phyloP scores from a whole-genome alignment of 495 filamentous ascomycete genomes.

The Emericellopsis terricola region DNA sequence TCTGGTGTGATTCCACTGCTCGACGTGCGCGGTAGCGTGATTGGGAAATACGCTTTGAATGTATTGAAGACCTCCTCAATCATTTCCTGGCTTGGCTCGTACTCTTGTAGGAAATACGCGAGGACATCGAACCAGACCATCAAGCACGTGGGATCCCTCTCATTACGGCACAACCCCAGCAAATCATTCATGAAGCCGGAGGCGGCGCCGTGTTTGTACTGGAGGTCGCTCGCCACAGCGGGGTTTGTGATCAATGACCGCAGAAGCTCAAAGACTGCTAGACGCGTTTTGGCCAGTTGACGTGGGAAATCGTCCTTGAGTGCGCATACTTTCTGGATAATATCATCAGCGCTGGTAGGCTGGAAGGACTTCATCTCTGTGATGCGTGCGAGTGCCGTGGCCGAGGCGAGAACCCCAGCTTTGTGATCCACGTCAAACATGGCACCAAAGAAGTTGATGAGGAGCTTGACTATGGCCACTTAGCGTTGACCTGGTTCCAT shows the following conservation, averaged over 20 bases:
- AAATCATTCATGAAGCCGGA: conserved; percentile 20
- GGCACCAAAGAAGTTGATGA: conserved; percentile 28
- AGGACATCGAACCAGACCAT: conserved; percentile 29
- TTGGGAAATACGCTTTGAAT: conserved; percentile 34
- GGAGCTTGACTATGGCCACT: conserved; percentile 10
- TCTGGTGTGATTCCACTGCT: conserved; percentile 26
- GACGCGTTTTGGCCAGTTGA: conserved; percentile 23
- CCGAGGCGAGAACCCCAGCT: conserved; percentile 26
- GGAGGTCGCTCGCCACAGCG: conserved; percentile 18
- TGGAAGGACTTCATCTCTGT: conserved; percentile 26
- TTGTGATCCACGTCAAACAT: conserved; percentile 33
- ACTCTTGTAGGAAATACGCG: conserved; percentile 16
- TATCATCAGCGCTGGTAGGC: conserved; percentile 18
- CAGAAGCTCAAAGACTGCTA: conserved; percentile 29
- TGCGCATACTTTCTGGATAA: conserved; percentile 21
- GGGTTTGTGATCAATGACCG: conserved; percentile 16
- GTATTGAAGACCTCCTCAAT: conserved; percentile 24
- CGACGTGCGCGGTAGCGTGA: conserved; percentile 22
- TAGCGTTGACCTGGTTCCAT: neutral
- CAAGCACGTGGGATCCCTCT: conserved; percentile 31
- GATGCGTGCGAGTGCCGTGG: conserved; percentile 25
- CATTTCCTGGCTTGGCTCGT: conserved; percentile 20
- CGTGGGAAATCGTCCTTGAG: conserved; percentile 28
- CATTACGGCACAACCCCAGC: conserved; percentile 22
- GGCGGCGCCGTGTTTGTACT: conserved; percentile 18